These are phyloP conservation scores for Aureobasidium lini DNA, from an alignment of 2,329 filamentous ascomycete species.

Conservation along the genomic window DNA sequence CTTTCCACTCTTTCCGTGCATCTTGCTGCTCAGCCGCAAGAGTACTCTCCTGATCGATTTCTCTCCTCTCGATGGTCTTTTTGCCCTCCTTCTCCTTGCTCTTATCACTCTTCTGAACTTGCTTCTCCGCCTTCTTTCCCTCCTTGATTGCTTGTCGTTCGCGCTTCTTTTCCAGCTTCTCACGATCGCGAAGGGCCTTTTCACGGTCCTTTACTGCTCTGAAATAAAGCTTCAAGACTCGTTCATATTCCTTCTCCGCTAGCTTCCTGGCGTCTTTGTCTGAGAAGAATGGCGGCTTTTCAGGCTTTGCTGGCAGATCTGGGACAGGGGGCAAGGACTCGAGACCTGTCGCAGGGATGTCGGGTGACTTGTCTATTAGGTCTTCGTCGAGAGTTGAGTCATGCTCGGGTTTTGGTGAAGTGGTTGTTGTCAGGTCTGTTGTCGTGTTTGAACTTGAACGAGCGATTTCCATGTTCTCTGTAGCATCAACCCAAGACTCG, in stretches of 20 bases:
- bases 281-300: slow-evolving; percentile 51
- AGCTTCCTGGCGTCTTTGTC: slow-evolving; percentile 61
- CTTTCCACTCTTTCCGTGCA: slow-evolving; percentile 12
- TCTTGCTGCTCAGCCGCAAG: slow-evolving; percentile 3
- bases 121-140: slow-evolving; percentile 29
- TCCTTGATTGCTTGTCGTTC: slow-evolving; percentile 21
- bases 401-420: neutral
- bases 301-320: slow-evolving; percentile 42
- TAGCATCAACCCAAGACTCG: slow-evolving; percentile 19
- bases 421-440: neutral
- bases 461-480: slow-evolving; percentile 18
- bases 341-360: neutral
- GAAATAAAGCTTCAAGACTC: slow-evolving; percentile 56
- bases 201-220: slow-evolving; percentile 59
- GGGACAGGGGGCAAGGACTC: slow-evolving; percentile 40
- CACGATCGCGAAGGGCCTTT: slow-evolving; percentile 55
- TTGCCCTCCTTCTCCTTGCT: slow-evolving; percentile 24
- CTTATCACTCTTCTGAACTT: slow-evolving; percentile 27
- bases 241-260: slow-evolving; percentile 60
- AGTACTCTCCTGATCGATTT: neutral
- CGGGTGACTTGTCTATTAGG: neutral
- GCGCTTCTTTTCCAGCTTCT: slow-evolving; percentile 48
- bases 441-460: neutral
- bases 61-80: slow-evolving; percentile 3
- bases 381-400: neutral